Evolutionary conservation across 345 rosid species (phyloP), one percentile per base, ranked within the genome.

Genomic region (Microcos paniculata): DNA sequence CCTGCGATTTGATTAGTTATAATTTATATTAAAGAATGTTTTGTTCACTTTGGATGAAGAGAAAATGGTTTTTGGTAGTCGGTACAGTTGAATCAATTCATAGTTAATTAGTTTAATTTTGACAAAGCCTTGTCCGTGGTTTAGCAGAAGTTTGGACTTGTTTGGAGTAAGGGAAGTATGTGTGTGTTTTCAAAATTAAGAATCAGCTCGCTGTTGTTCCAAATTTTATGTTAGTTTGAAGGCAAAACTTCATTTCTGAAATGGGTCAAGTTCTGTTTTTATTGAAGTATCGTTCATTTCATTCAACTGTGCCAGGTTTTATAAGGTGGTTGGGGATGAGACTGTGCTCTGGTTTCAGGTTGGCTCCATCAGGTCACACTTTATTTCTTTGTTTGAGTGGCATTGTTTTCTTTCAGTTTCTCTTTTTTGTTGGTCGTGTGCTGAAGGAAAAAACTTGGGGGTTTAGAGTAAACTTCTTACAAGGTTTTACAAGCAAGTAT

Each of bases 301-400:
- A 28, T 72, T 38, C 45, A 62, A 64, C 38, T 77, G 40, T 56
- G 77, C 48, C 88, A 93, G 99, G 87, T 96, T 92, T 83, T 96
- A 96, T 83, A 93, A 81, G 81, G 94, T 88, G 76, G 85, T 82
- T n/a, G 87, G 30, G 8, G 88, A 92, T 77, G 82, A 74, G 76
- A 85, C 92, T 33, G 85, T 90, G 83, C 86, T 96, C 62, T 92
- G 99, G 99, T 96, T 93, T 96, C 99, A 96, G 99, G 99, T 96
- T 96, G 93, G 94, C 94, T 86, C 84, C 85, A 90, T 80, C 96
- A 93, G 95, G 97, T 92, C 85, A 92, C 93, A 82, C 74, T 85
- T 89, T 80, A 56, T 79, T 88, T 76, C 87, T 83, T 81, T 83
- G 51, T 80, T 84, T 69, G 73, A 46, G 18, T 21, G 45, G 63